Evolutionary conservation across 2,329 filamentous ascomycete genomes (phyloP).

Genomic region (Penicillium sp.): DNA sequence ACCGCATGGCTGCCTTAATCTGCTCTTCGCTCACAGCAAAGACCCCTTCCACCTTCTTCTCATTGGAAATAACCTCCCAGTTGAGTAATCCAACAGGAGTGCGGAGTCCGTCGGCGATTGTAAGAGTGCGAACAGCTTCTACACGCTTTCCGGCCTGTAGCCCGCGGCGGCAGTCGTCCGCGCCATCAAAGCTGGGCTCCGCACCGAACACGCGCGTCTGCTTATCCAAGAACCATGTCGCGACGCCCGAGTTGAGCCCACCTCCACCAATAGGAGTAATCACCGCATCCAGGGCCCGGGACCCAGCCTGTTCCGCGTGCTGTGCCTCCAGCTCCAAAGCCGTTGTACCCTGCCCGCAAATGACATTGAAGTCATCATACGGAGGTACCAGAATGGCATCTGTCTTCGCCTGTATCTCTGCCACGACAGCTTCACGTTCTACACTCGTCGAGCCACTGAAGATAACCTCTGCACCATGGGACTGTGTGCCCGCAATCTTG

Average conservation of each 20-base stretch:
- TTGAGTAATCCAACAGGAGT: constrained; percentile 76
- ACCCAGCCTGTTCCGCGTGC: constrained; percentile 55
- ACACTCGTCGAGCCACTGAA: constrained; percentile 78
- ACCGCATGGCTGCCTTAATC: constrained; percentile 71
- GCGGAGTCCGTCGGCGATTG: constrained; percentile 83
- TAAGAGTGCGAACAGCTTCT: constrained; percentile 68
- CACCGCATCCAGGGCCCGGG: constrained; percentile 60
- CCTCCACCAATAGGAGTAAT: constrained; percentile 85
- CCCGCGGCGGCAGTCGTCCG: constrained; percentile 76
- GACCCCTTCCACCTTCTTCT: constrained; percentile 67
- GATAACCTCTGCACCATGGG: constrained; percentile 73
- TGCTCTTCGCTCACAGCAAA: constrained; percentile 76
- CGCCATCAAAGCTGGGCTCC: constrained; percentile 79
- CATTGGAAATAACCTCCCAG: constrained; percentile 74
- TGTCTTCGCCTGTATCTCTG: constrained; percentile 66
- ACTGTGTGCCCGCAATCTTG: constrained; percentile 79
- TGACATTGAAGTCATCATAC: constrained; percentile 88
- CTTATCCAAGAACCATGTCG: constrained; percentile 68
- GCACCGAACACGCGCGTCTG: constrained; percentile 78
- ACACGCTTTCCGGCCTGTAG: constrained; percentile 65
- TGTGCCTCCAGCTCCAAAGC: constrained; percentile 80
- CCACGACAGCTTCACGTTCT: constrained; percentile 77
- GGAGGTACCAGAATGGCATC: constrained; percentile 80
- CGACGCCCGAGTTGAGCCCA: constrained; percentile 80
- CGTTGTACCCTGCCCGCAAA: constrained; percentile 89